Conservation (phyloP, 1,284 basidiomycete species). For the Pisolithus thermaeus region DNA sequence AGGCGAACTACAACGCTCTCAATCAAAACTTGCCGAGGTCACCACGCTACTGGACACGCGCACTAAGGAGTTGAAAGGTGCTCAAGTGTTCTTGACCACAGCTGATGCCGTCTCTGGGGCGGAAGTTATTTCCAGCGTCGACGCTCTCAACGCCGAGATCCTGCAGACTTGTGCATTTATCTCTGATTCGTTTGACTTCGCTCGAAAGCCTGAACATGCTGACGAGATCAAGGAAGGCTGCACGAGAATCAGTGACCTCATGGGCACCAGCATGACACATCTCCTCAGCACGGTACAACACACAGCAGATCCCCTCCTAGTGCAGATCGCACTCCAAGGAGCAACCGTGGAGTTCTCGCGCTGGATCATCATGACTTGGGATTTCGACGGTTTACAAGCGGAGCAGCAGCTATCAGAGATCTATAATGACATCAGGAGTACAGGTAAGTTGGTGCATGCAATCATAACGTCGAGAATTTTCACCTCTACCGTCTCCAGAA, state of each 20-base stretch:
- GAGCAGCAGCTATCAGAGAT: conserved; percentile 38
- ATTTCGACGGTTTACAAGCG: conserved; percentile 39
- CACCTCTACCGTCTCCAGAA: conserved; percentile 27
- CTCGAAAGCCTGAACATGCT: conserved; percentile 18
- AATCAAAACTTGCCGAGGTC: conserved; percentile 26
- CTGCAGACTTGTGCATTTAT: conserved; percentile 43
- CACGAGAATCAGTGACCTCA: conserved; percentile 28
- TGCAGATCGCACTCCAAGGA: conserved; percentile 50
- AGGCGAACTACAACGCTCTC: conserved; percentile 23
- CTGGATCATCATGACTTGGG: conserved; percentile 47
- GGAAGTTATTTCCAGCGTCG: conserved; percentile 42
- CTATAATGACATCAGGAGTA: conserved; percentile 39
- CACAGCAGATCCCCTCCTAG: conserved; percentile 37
- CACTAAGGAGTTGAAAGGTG: conserved; percentile 39
- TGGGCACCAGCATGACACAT: conserved; percentile 33
- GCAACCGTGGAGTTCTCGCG: conserved; percentile 37
- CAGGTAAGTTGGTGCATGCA: conserved; percentile 31
- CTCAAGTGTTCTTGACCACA: conserved; percentile 42
- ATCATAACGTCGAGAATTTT: not conserved
- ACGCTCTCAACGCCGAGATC: conserved; percentile 44
- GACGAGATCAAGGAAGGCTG: conserved; percentile 29
- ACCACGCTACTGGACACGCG: conserved; percentile 36
- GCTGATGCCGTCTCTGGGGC: conserved; percentile 40
- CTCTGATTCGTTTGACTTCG: conserved; percentile 39
- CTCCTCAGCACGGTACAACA: conserved; percentile 32